Evolutionary conservation across 176 grass and related monocot genomes (phyloP).

Genomic region (Aegilops speltoides): DNA sequence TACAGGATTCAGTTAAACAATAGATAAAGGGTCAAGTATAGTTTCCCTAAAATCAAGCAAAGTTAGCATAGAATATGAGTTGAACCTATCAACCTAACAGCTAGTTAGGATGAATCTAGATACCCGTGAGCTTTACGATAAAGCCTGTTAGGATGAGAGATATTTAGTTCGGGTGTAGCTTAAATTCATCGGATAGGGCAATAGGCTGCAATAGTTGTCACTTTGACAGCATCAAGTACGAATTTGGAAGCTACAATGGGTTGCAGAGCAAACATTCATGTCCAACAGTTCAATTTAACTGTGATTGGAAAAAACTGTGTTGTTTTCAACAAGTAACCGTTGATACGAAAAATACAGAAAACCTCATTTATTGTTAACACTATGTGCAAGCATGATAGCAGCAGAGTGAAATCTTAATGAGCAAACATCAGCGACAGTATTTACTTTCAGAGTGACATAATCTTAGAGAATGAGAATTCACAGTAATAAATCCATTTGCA

Average conservation of each 20-base stretch:
- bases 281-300: not conserved
- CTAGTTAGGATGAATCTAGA: not conserved
- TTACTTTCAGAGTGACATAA: not conserved
- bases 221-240: not conserved
- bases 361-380: not conserved
- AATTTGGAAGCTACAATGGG: not conserved
- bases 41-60: conserved; percentile 3
- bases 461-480: not conserved
- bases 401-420: conserved; percentile 10
- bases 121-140: not conserved
- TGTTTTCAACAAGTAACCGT: not conserved
- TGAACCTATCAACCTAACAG: not conserved
- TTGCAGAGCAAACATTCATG: not conserved
- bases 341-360: not conserved
- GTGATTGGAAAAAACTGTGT: not conserved
- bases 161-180: not conserved
- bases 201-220: not conserved
- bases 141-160: not conserved
- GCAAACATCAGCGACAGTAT: not conserved
- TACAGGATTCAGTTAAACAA: conserved; percentile 6
- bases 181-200: not conserved
- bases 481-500: not conserved
- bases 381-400: conserved; percentile 1
- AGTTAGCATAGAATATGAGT: not conserved
- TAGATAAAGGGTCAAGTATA: not conserved